A percentile compares a stretch with the other conserved stretches of the same genome.
These are phyloP conservation scores for Pythium apleroticum DNA, from an alignment of 352 stramenopile genomes.

Conservation along the genomic window DNA sequence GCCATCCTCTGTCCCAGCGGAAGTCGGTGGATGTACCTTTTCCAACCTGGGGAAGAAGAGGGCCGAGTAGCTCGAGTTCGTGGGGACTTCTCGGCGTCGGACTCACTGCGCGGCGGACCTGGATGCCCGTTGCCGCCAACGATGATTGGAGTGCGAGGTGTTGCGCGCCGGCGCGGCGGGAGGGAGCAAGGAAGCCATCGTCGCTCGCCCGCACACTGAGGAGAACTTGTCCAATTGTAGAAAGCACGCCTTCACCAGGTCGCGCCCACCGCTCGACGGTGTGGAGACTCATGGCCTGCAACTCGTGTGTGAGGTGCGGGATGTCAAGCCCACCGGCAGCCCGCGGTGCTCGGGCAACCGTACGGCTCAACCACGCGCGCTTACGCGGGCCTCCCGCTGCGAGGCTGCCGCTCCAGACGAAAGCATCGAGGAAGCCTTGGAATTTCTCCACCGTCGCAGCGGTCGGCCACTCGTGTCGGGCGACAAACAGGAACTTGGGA, in stretches of 20 bases:
- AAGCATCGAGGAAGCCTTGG: not conserved
- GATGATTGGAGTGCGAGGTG: not conserved
- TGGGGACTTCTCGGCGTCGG: no score
- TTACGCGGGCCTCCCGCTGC: not conserved
- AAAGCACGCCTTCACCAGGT: not conserved
- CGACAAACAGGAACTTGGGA: slow-evolving; percentile 17
- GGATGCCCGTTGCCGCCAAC: not conserved
- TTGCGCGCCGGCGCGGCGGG: not conserved
- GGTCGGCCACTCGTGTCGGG: slow-evolving; percentile 5
- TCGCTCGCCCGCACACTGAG: not conserved
- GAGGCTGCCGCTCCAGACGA: not conserved
- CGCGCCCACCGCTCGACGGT: not conserved
- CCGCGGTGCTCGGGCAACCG: not conserved
- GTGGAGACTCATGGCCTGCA: not conserved
- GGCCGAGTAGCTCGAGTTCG: not conserved
- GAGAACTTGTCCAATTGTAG: not conserved
- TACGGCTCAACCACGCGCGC: not conserved
- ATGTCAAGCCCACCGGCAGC: not conserved
- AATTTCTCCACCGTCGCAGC: not conserved
- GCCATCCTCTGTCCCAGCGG: not conserved
- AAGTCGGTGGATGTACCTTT: not conserved
- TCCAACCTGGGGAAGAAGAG: not conserved
- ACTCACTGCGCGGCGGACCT: not conserved
- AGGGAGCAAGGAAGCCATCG: not conserved
- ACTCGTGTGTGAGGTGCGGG: slow-evolving; percentile 1